Base-by-base conservation (phyloP, 1,139 yeast genomes). In the Scheffersomyces titani region DNA sequence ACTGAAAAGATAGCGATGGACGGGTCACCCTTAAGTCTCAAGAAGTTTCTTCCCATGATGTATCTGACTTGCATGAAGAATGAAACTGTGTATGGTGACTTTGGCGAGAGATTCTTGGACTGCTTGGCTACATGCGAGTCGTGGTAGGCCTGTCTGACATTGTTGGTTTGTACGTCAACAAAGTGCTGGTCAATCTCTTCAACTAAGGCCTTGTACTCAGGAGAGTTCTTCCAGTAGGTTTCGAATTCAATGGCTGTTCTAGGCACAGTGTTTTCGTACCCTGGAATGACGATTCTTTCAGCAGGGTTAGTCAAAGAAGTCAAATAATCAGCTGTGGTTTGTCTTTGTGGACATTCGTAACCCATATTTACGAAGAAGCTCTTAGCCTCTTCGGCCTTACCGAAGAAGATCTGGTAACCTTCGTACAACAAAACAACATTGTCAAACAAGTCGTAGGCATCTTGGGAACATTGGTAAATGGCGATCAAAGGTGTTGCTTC, bases 221-320 rank as follows among this genome's bases (percentile, higher is more conserved):
- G 76, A 2, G 93, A 87, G n/a, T 75, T 71, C 58, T 74, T 74
- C 96, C 96, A 90, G 65, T 80, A 80, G 2, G 71, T 72, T 61
- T 86, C 89, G 65, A 90, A 90, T 65, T 90, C 96, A 52, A 76
- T 79, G 1, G 93, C 83, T 3, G 90, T 86, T 59, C 82, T 75
- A 45, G 97, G 97, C 36, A 87, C 92, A 57, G 72, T 77, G 55
- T 75, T 63, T 67, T 89, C 96, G 62, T 61, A 82, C 1, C 89
- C 89, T 5, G 73, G 68, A 60, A 72, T 73, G 13, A 78, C 71
- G n/a, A 70, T 57, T 68, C 87, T 76, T 63, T 78, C 83, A 5
- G 75, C 70, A 16, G 86, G 85, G 66, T 84, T 85, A 19, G 89
- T 85, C 56, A 86, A 68, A 1, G 87, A 86, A 48, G 88, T 86